Conservation (phyloP, 495 filamentous ascomycete species). For the Thozetella sp. region DNA sequence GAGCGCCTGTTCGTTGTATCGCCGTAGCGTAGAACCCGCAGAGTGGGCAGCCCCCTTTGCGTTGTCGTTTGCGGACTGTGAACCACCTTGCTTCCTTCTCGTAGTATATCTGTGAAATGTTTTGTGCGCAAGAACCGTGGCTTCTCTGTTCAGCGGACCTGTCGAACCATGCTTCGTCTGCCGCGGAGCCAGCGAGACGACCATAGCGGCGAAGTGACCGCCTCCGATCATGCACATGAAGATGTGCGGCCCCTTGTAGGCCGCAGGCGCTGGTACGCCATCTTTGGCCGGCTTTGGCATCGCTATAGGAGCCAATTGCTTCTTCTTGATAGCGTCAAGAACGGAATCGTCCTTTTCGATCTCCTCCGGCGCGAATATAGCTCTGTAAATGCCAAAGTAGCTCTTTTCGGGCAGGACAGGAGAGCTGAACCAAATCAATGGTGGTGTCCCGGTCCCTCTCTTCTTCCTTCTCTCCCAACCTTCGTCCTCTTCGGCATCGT, state of each 20-base stretch:
- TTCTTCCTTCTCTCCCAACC: constrained; percentile 46
- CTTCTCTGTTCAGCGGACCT: constrained; percentile 76
- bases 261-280: constrained; percentile 46
- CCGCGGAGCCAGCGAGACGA: constrained; percentile 85
- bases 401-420: constrained; percentile 73
- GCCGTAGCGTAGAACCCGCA: constrained; percentile 83
- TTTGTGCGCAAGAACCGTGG: constrained; percentile 89
- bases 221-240: constrained; percentile 99
- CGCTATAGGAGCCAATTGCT: constrained; percentile 72
- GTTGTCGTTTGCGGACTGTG: constrained; percentile 89
- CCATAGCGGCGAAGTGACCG: constrained; percentile 96
- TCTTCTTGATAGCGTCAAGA: constrained; percentile 66
- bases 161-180: constrained; percentile 61
- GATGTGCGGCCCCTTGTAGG: constrained; percentile 71
- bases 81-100: constrained; percentile 90
- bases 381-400: constrained; percentile 82
- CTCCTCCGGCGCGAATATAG: constrained; percentile 75
- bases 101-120: constrained; percentile 98
- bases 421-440: constrained; percentile 84
- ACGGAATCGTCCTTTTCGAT: constrained; percentile 63
- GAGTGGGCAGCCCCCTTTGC: constrained; percentile 92
- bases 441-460: constrained; percentile 64
- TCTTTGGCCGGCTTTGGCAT: constrained; percentile 48
- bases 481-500: constrained; percentile 48
- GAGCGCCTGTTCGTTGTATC: constrained; percentile 91